These are phyloP conservation scores for Arthrobotrys conoides DNA, from an alignment of 2,329 filamentous ascomycete species.

Conservation along the genomic window DNA sequence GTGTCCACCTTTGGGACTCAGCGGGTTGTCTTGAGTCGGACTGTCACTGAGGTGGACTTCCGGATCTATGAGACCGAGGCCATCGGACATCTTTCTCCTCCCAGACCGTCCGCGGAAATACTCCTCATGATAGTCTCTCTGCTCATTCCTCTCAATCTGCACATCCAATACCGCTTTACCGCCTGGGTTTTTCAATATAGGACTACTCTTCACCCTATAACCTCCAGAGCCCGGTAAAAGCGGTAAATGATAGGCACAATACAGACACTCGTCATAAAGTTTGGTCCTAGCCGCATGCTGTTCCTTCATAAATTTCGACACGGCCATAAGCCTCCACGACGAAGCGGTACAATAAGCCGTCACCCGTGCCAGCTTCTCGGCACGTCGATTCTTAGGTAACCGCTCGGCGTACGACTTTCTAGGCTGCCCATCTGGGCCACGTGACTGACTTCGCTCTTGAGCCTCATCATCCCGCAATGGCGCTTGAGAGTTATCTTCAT, in stretches of 20 bases:
- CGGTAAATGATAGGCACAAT: conserved; percentile 93
- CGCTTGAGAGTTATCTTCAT: conserved; percentile 71
- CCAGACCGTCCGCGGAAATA: conserved; percentile 81
- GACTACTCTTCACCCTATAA: conserved; percentile 88
- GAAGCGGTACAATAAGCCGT: conserved; percentile 98
- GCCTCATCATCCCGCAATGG: conserved; percentile 74
- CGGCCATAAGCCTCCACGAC: conserved; percentile 87
- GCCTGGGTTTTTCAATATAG: conserved; percentile 90
- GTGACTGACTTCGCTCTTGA: conserved; percentile 71
- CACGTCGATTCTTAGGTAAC: conserved; percentile 86
- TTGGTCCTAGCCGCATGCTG: conserved; percentile 93
- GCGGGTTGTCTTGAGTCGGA: conserved; percentile 64
- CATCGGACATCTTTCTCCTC: conserved; percentile 67
- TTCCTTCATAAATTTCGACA: conserved; percentile 89
- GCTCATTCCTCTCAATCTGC: conserved; percentile 94
- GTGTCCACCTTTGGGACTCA: conserved; percentile 65
- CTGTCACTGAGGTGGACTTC: conserved; percentile 61
- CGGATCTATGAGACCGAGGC: conserved; percentile 61
- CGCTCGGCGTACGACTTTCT: conserved; percentile 95
- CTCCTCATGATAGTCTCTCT: conserved; percentile 88
- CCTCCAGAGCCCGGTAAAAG: conserved; percentile 87
- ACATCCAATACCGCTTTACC: conserved; percentile 93
- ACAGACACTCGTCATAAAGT: conserved; percentile 96
- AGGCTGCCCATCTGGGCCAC: conserved; percentile 68
- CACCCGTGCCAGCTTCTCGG: conserved; percentile 87